Evolutionary conservation across 2,329 filamentous ascomycete species (phyloP), one percentile per base, ranked within the genome.

Genomic region (Calycina herbarum): DNA sequence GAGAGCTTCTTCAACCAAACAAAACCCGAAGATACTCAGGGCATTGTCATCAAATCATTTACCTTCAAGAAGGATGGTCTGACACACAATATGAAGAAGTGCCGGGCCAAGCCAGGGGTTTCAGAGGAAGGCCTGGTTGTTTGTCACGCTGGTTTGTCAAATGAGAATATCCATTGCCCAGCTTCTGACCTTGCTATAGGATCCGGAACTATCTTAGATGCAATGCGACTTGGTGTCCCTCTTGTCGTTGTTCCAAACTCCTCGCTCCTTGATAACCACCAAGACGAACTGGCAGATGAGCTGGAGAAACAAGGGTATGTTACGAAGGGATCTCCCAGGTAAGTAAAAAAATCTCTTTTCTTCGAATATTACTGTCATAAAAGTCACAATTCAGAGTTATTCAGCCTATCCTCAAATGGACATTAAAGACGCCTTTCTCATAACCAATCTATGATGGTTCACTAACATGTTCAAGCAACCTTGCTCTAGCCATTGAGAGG

Each of bases 161-260:
- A 20, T 10, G 15, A 11, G 17, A 29, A 33, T 6, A 27, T 3
- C 42, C 2, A 48, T 40, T 27, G 5, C 38, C 20, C 8, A 45
- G n/a, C 61, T 70, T 31, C 60, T 57, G n/a, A 57, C 5, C 29
- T 40, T 35, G 15, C n/a, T 38, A 17, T 61, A 97, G 94, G 94
- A 17, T 94, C 94, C 13, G 95, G 95, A 8, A 93, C 92, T 2
- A 93, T 98, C 33, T 83, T 98, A 0, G 93, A 94, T 76, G 92
- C 89, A 0, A 85, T 96, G 68, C 87, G 91, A 56, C 81, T 91
- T 62, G 85, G 87, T 15, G 81, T 93, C 0, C 89, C 92, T 2
- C 81, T 98, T n/a, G 85, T 99, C 60, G 92, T 97, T 0, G 93
- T 99, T 2, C 91, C 94, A 2, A 99, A 99, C 76, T 84, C 87